Base-by-base conservation (phyloP, 192 early-diverging fungal species). In the Geranomyces variabilis region DNA sequence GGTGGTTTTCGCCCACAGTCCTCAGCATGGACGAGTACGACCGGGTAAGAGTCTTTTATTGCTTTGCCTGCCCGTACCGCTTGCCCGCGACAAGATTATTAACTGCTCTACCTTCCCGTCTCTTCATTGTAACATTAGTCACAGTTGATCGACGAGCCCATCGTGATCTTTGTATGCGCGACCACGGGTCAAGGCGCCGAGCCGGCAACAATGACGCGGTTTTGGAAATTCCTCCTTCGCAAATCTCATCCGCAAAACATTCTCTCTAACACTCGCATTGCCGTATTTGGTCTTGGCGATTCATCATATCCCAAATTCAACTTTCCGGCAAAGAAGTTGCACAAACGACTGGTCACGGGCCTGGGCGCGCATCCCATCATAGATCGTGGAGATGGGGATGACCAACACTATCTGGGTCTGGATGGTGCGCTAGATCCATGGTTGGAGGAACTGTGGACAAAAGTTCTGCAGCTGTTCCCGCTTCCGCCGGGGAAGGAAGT, bases 271-370 rank as follows among this genome's bases (percentile, higher is more conserved):
- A 64, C 92, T 75, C 57, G 83, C 44, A 93, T 90, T 78, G 91
- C 92, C 4, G 96, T 99, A 22, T 93, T 98, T 83, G 97, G 96
- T 1, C 84, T 94, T 41, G 97, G 97, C 26, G 97, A 99, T 77
- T 96, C 94, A 21, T 94, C 93, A 29, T 99, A 97, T 76, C 63
- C 76, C 51, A 93, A 91, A 46, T 99, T 93, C 84, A 98, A 98
- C 75, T 95, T 87, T 79, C 91, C 96, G 2, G 91, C 93, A 0
- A 97, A 97, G 74, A 95, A 97, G 68, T 84, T 99, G 56, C 84
- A 89, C 79, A 90, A 92, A 44, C 83, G 97, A 41, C 78, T 98
- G 61, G 66, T 84, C 59, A 92, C 97, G 65, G 41, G 43, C 41
- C 82, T 99, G 28, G 97, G 97, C 22, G 97, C 91, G 1, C 62